Base-by-base conservation (phyloP, 257 asterid species). In the Datura wrightii region DNA sequence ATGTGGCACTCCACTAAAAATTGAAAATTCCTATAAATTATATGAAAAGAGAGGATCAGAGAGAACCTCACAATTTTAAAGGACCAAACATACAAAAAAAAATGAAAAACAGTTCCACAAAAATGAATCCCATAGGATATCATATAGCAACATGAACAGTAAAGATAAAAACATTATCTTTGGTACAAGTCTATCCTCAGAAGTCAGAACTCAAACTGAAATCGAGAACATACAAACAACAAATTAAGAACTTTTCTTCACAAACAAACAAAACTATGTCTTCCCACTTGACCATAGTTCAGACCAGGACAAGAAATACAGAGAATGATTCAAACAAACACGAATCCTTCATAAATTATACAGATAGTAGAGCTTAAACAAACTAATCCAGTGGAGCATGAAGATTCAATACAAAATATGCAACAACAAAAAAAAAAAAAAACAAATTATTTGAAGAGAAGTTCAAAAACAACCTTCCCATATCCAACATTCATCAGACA, bases 201-300 rank as follows among this genome's bases (percentile, higher is more conserved):
- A 87, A 50, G 31, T 63, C 8, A 81, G 16, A 87, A 50, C 44
- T 63, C 8, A 81, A 81, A 48, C 58, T 76, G 44, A 76, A 48
- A 5, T 24, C 8, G 41, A 34, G 59, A 41, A 62, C 9, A 56
- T 58, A 81, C n/a, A 42, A 81, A 19, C 39, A 62, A 46, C 62
- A 16, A 82, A 37, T 34, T 11, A 46, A 39, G 74, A 39, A 46
- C 31, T 7, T 36, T 79, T 81, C 46, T 56, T 41, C 60, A 31
- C 53, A 79, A 80, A 55, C 76, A 50, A 56, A 69, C 16, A 39
- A 83, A 52, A 6, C 9, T 74, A 9, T 52, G 18, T 0, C 19
- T n/a, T 13, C 46, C 58, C 48, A 69, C 34, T 41, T 14, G 31
- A 39, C 31, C 7, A 15, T 69, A 41, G 1, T 8, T 41, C 53